These are phyloP conservation scores for Astraeus odoratus DNA, from an alignment of 768 basidiomycete genomes.

Conservation along the genomic window DNA sequence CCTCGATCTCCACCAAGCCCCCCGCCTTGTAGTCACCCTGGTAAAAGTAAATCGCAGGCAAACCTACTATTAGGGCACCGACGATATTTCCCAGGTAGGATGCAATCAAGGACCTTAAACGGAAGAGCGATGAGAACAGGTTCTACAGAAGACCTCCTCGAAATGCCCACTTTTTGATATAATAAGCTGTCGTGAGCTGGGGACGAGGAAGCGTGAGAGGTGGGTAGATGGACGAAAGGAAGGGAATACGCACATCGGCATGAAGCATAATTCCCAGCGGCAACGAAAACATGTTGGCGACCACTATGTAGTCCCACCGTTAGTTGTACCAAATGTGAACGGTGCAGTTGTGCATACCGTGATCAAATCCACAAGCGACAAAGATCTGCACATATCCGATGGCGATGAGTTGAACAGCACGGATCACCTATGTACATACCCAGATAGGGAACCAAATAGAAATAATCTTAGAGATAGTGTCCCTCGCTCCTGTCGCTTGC, in stretches of 20 bases:
- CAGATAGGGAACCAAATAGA: slow-evolving; percentile 72
- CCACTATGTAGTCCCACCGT: slow-evolving; percentile 31
- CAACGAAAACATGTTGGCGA: slow-evolving; percentile 74
- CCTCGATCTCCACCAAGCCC: slow-evolving; percentile 36
- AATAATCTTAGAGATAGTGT: slow-evolving; percentile 64
- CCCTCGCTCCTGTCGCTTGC: slow-evolving; percentile 65
- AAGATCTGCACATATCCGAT: slow-evolving; percentile 40
- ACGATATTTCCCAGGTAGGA: slow-evolving; percentile 61
- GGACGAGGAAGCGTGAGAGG: background rate
- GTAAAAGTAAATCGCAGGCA: slow-evolving; percentile 62
- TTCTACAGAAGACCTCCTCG: background rate
- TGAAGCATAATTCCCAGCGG: slow-evolving; percentile 67
- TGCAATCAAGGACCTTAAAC: slow-evolving; percentile 57
- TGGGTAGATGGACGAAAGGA: slow-evolving; percentile 2
- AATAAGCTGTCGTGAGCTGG: slow-evolving; percentile 36
- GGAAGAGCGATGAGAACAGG: background rate
- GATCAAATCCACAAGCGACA: slow-evolving; percentile 65
- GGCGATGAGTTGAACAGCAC: background rate
- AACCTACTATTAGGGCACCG: slow-evolving; percentile 55
- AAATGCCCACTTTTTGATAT: slow-evolving; percentile 56
- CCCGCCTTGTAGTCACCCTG: slow-evolving; percentile 42
- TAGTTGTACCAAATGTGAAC: background rate
- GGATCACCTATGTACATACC: slow-evolving; percentile 31
- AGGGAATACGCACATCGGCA: slow-evolving; percentile 41
- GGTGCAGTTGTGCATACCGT: slow-evolving; percentile 38